Base-by-base conservation (phyloP, 1,284 basidiomycete genomes). In the Vanrija sp. region DNA sequence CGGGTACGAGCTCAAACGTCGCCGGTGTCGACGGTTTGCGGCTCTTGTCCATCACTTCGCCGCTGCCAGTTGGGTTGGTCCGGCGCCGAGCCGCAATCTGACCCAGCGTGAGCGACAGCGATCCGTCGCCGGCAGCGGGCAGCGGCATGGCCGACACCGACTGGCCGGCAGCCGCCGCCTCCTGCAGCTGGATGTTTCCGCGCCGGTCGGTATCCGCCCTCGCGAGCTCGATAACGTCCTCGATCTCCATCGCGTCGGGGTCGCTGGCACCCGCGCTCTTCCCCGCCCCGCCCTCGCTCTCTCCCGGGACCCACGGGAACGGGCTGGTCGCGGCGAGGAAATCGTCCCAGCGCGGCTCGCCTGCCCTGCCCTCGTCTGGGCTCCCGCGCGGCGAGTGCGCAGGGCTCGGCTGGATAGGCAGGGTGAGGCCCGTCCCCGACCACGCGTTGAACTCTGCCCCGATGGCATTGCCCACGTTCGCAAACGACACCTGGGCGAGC, bases 211-310 rank as follows among this genome's bases (percentile, higher is more conserved):
- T 19, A 15, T 27, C 14, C 2, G 48, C 24, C 16, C 48, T 27
- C 3, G 48, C 12, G n/a, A 49, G 38, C 41, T 49, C 48, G 19
- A 49, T 43, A 4, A 49, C 23, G 14, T 49, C 48, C 18, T 41
- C 41, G 47, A 27, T 41, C 19, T 18, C 25, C 24, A 22, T 45
- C 27, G 18, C 27, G 19, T 45, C 16, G 15, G 44, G 1, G 15
- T 31, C 31, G 12, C 31, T 9, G 15, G 31, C 31, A 9, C 4
- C 4, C 2, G 31, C 24, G 24, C 4, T 9, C 5, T 4, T 9
- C 24, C 5, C 15, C 4, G 16, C 37, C 12, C 19, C n/a, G 19
- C 39, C 39, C 19, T 22, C n/a, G 39, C 20, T 10, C 20, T 41
- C 12, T 12, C 31, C 31, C n/a, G 39, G 18, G 4, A 20, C 20